phyloP scores from a whole-genome alignment of 2,329 filamentous ascomycete species.

The Claviceps arundinis region DNA sequence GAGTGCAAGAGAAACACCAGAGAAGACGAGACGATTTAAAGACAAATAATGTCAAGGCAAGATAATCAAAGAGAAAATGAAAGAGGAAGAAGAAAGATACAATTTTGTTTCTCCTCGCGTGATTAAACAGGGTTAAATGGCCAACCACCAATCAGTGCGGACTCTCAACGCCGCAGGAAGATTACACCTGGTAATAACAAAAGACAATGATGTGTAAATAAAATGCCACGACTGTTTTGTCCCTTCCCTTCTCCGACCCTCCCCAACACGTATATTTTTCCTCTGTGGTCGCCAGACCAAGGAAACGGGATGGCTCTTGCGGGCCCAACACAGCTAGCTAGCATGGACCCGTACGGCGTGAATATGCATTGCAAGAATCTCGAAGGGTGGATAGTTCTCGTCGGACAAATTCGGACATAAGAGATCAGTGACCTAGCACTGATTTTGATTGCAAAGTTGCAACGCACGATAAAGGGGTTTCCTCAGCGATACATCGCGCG shows the following conservation, averaged over 20 bases:
- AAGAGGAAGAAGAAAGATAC: constrained; percentile 11
- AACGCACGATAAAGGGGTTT: background rate
- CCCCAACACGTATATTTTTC: background rate
- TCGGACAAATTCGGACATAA: background rate
- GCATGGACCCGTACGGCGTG: background rate
- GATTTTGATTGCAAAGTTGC: background rate
- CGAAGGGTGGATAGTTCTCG: background rate
- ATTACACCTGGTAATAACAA: constrained; percentile 8
- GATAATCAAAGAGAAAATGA: background rate
- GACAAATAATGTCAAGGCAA: too few species aligned
- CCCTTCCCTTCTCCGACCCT: background rate
- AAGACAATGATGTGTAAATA: constrained; percentile 9
- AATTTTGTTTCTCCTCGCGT: constrained; percentile 28
- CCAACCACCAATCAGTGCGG: constrained; percentile 20
- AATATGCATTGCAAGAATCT: background rate
- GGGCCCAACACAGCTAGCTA: background rate
- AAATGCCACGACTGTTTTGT: constrained; percentile 16
- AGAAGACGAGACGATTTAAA: background rate
- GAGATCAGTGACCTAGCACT: background rate
- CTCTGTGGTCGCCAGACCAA: background rate
- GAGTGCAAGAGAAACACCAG: too few species aligned
- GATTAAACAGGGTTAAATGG: constrained; percentile 41
- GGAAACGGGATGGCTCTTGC: background rate
- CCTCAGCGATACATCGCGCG: background rate
- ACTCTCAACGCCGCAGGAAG: constrained; percentile 8